These are phyloP conservation scores for Forsythia suspensa DNA, from an alignment of 257 asterid species.

Conservation along the genomic window DNA sequence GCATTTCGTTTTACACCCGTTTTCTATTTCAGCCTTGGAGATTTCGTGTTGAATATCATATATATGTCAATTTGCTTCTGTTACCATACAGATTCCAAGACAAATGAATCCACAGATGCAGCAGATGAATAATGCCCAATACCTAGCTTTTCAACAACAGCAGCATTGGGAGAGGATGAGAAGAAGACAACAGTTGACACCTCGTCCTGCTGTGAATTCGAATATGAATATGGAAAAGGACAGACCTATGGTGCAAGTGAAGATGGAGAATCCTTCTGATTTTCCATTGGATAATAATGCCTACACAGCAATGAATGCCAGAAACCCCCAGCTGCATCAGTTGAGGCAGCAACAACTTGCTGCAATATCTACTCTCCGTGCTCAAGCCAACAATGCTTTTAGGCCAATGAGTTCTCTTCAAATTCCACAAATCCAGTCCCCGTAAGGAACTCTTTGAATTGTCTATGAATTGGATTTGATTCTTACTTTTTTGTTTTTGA, in stretches of 20 bases:
- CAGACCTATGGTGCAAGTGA: slow-evolving; percentile 84
- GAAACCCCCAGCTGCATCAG: slow-evolving; percentile 64
- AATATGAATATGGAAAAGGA: slow-evolving; percentile 68
- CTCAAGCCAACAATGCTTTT: slow-evolving; percentile 72
- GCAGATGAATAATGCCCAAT: slow-evolving; percentile 67
- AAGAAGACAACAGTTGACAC: slow-evolving; percentile 64
- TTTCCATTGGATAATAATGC: slow-evolving; percentile 63
- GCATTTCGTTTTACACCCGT: neutral
- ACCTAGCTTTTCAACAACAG: slow-evolving; percentile 69
- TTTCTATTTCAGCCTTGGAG: slow-evolving; percentile 3
- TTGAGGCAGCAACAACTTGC: slow-evolving; percentile 77
- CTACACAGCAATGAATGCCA: slow-evolving; percentile 52
- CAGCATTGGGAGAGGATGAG: slow-evolving; percentile 85
- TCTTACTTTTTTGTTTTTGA: neutral
- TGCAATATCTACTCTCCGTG: slow-evolving; percentile 57
- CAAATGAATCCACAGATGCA: slow-evolving; percentile 83
- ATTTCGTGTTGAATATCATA: neutral
- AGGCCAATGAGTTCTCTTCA: slow-evolving; percentile 72
- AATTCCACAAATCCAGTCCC: slow-evolving; percentile 79
- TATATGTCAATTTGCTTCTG: slow-evolving; percentile 3
- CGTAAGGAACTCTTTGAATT: slow-evolving; percentile 41
- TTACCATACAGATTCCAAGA: slow-evolving; percentile 54
- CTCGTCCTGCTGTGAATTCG: slow-evolving; percentile 66
- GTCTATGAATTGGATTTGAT: neutral
- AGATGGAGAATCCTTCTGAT: slow-evolving; percentile 81